These are phyloP conservation scores for Ustilago shanxiensis DNA, from an alignment of 1,284 basidiomycete species.

Conservation along the genomic window DNA sequence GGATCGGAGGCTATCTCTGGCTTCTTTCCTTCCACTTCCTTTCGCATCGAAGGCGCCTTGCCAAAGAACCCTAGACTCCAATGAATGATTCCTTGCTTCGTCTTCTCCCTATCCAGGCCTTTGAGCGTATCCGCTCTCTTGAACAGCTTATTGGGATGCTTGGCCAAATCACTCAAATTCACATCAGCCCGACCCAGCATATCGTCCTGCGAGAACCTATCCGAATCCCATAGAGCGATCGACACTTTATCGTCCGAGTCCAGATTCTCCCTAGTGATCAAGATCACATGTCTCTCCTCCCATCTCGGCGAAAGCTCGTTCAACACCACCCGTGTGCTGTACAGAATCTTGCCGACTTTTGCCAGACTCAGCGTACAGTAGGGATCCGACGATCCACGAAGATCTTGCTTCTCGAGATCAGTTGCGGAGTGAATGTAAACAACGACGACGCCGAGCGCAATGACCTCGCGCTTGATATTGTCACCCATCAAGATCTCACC, in stretches of 20 bases:
- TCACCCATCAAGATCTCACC: constrained; percentile 61
- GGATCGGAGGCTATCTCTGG: not conserved
- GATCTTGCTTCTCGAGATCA: constrained; percentile 56
- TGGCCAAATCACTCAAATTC: constrained; percentile 70
- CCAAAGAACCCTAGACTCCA: constrained; percentile 53
- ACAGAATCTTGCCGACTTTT: constrained; percentile 49
- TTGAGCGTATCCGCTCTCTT: constrained; percentile 31
- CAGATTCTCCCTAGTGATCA: constrained; percentile 49
- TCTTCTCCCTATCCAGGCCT: constrained; percentile 49
- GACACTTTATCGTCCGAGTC: constrained; percentile 47
- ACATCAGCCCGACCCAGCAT: constrained; percentile 71
- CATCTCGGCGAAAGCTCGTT: constrained; percentile 55
- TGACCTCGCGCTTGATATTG: constrained; percentile 57
- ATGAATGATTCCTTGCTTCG: constrained; percentile 45
- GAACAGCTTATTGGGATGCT: constrained; percentile 46
- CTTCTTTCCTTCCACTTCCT: not conserved
- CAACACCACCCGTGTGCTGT: constrained; percentile 53
- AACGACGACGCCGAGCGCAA: constrained; percentile 54
- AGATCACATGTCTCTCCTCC: constrained; percentile 56
- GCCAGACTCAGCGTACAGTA: constrained; percentile 54
- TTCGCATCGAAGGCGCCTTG: constrained; percentile 32
- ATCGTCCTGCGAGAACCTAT: constrained; percentile 72
- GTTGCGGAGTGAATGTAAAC: constrained; percentile 51
- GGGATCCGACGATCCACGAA: constrained; percentile 50
- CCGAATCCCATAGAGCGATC: constrained; percentile 71